Evolutionary conservation across 2,329 filamentous ascomycete genomes (phyloP).

Genomic region (Dothidotthia symphoricarpi): DNA sequence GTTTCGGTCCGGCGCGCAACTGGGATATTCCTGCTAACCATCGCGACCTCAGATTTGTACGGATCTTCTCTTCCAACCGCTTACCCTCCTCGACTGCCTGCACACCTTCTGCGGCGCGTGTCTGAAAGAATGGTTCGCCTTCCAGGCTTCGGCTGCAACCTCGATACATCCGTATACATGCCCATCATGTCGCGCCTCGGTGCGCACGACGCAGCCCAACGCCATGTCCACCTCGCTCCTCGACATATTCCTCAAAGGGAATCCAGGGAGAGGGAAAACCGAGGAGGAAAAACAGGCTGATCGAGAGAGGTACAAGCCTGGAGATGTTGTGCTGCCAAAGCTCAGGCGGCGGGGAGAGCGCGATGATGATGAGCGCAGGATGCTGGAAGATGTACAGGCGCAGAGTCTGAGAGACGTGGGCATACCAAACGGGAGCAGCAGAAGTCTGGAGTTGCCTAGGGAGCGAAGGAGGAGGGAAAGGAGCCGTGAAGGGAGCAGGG

Average conservation of each 20-base stretch:
- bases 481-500: constrained; percentile 41
- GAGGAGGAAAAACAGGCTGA: constrained; percentile 74
- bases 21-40: constrained; percentile 24
- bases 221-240: constrained; percentile 85
- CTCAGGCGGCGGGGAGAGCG: constrained; percentile 51
- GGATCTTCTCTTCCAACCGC: constrained; percentile 85
- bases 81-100: constrained; percentile 88
- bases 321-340: constrained; percentile 75
- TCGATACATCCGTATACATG: constrained; percentile 71
- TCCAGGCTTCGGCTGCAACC: constrained; percentile 64
- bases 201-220: constrained; percentile 86
- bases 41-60: constrained; percentile 75
- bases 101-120: constrained; percentile 97
- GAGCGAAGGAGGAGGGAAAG: constrained; percentile 34
- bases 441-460: constrained; percentile 41
- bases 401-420: constrained; percentile 70
- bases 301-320: constrained; percentile 71
- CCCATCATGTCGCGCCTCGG: constrained; percentile 82
- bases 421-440: constrained; percentile 44
- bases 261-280: constrained; percentile 71
- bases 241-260: constrained; percentile 80
- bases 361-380: constrained; percentile 63
- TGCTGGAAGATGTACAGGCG: constrained; percentile 70
- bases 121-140: constrained; percentile 92
- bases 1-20: background rate